Base-by-base conservation (phyloP, 352 stramenopile genomes). In the Thraustotheca clavata region DNA sequence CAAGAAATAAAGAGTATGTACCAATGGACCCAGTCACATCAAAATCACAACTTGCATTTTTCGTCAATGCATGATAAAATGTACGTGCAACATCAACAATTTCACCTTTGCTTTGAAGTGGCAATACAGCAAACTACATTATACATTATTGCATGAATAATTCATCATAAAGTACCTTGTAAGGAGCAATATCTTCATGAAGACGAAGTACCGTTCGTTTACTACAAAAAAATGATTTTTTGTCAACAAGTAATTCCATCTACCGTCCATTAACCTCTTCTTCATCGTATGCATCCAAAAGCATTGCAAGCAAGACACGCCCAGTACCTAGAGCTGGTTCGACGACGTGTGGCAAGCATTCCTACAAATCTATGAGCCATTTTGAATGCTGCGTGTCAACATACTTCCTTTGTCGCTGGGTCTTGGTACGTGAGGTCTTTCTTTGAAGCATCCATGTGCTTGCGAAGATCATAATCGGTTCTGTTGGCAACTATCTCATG, bases 311-410 rank as follows among this genome's bases (percentile, higher is more conserved):
- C 69, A 98, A 87, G 20, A 98, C 79, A 27, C 95, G 87, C 65
- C 97, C 93, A 0, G 96, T 81, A 33, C 95, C 95, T 9, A 92
- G 72, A 14, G 83, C 79, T 2, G 83, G 83, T 73, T 99, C 95
- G 52, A 99, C 95, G 24, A 98, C 93, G 67, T 98, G 91, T 8
- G 96, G 96, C 67, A 98, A 73, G 73, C 96, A 98, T 67, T 96
- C 93, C 65, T 87, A 71, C 69, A 62, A 20, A 16, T 43, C 38
- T 43, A 29, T 50, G 43, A 50, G 43, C 43, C 6, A 50, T 20
- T 20, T 20, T 18, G 38, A 43, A 18, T 43, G 38, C 16, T 18
- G 38, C 16, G 16, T 16, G 38, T 18, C 20, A 16, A 16, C 16
- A 18, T 33, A 70, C 62, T 57, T 87, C 72, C 57, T 88, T 85